Evolutionary conservation across 1,284 basidiomycete species (phyloP), one percentile per base, ranked within the genome.

Genomic region (Papiliotrema laurentii): DNA sequence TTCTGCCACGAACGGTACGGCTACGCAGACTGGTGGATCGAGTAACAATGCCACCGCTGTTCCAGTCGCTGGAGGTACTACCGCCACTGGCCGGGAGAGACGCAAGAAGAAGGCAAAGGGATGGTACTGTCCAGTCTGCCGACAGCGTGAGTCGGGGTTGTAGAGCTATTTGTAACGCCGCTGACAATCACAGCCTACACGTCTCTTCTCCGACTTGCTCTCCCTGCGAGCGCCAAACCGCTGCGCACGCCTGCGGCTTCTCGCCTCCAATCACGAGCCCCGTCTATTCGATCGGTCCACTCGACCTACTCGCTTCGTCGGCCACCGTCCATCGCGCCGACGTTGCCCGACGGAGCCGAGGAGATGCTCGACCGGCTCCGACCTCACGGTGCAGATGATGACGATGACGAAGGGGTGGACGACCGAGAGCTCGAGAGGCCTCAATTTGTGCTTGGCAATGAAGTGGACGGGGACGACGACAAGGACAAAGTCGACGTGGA

Each of bases 51-150:
- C 59, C 6, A 52, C 60, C 6, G 55, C 60, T 9, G 55, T 71
- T 9, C 55, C 48, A 34, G 59, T 61, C 21, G 59, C 63, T 10
- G 61, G 60, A 13, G 63, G 61, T 9, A 66, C 63, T 43, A 71
- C 80, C 2, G 72, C 66, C 7, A 51, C 61, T 10, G 60, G 61
- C 2, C 49, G 65, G n/a, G 61, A 72, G 35, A 61, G 88, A 49
- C 78, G 89, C 66, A 91, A 89, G 78, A 80, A 89, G 59, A 91
- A 88, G 75, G 86, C 88, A 1, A 93, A 93, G 73, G 89, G 89
- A 14, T 93, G 89, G 89, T 89, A 87, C 80, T 93, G 89, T 69
- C 89, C 89, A 26, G 87, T 93, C 43, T 92, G 89, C 69, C 80
- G 89, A 61, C 89, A 92, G 78, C 88, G 84, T 85, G 59, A 71